Percentiles rank a stretch among this genome's conserved stretches.
Evolutionary conservation across 768 basidiomycete species (phyloP).

Genomic region (Scleroderma citrinum): DNA sequence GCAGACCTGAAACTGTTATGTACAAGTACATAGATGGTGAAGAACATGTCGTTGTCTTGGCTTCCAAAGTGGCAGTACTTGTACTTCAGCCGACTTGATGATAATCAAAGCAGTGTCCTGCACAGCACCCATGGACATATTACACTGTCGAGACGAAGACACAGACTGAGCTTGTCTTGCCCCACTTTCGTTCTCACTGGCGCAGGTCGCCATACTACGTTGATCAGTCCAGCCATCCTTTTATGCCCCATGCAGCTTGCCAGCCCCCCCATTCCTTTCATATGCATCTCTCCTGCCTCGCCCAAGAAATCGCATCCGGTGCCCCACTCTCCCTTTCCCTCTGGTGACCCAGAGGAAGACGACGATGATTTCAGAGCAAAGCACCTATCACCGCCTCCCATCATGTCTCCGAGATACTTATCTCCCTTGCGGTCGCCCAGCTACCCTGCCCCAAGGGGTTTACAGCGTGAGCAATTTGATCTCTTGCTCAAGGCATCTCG

Average conservation of each 20-base stretch:
- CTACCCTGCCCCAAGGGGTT: constrained; percentile 39
- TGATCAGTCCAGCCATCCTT: constrained; percentile 10
- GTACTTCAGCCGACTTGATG: too few species aligned
- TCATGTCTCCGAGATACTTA: constrained; percentile 30
- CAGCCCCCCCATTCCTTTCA: constrained; percentile 50
- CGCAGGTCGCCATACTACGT: constrained; percentile 46
- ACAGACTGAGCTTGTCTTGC: background rate
- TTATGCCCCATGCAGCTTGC: constrained; percentile 38
- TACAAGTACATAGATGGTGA: too few species aligned
- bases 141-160: background rate
- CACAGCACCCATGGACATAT: too few species aligned
- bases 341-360: constrained; percentile 24
- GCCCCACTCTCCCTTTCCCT: constrained; percentile 59
- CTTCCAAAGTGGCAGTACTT: too few species aligned
- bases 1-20: too few species aligned
- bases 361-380: constrained; percentile 53
- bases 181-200: constrained; percentile 18
- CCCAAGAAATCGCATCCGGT: constrained; percentile 45
- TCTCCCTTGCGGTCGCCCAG: constrained; percentile 47
- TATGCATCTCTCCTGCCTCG: constrained; percentile 64
- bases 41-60: too few species aligned
- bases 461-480: constrained; percentile 59
- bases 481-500: constrained; percentile 55
- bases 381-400: constrained; percentile 47
- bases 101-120: too few species aligned